Base-by-base conservation (phyloP, 2,329 filamentous ascomycete genomes). In the Geosmithia morbida region DNA sequence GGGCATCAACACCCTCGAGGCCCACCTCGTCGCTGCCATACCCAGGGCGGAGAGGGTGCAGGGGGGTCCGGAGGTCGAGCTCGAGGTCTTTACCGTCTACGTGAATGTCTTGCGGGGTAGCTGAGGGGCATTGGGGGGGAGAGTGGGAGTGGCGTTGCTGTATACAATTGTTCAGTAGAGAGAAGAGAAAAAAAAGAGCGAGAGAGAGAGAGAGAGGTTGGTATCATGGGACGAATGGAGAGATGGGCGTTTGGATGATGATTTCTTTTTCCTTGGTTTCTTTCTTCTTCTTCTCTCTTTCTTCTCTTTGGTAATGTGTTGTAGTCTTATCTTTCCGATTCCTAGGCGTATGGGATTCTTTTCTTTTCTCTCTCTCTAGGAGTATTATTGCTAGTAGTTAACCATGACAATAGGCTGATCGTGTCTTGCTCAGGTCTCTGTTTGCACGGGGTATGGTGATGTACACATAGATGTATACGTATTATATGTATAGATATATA, bases 81-180 rank as follows among this genome's bases (percentile, higher is more conserved):
- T 89, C 51, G 88, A 96, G 66, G 83, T 83, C 55, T 73, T 88
- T 49, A 87, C 79, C 1, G 70, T 92, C 26, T 85, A 85, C 63
- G 75, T 83, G 51, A 83, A 92, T 62, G 64, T 94, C 55, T 63
- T 79, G 61, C 74, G 66, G 63, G 60, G 59, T 46, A 72, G 60
- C 8, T 26, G 22, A 26, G 22, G 22, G 8, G n/a, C n/a, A n/a
- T n/a, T n/a, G n/a, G n/a, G n/a, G n/a, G n/a, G n/a, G n/a, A n/a
- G n/a, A n/a, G n/a, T n/a, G n/a, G n/a, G n/a, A n/a, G n/a, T n/a
- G n/a, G 29, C 29, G 7, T 30, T 30, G 29, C 29, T 30, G n/a
- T 30, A 7, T 30, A 30, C 11, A 37, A 13, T 37, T 11, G 33
- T 37, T 37, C 11, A 37, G n/a, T n/a, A n/a, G n/a, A n/a, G n/a